Evolutionary conservation across 2,329 filamentous ascomycete species (phyloP), one percentile per base, ranked within the genome.

Genomic region (Ustulina deusta): DNA sequence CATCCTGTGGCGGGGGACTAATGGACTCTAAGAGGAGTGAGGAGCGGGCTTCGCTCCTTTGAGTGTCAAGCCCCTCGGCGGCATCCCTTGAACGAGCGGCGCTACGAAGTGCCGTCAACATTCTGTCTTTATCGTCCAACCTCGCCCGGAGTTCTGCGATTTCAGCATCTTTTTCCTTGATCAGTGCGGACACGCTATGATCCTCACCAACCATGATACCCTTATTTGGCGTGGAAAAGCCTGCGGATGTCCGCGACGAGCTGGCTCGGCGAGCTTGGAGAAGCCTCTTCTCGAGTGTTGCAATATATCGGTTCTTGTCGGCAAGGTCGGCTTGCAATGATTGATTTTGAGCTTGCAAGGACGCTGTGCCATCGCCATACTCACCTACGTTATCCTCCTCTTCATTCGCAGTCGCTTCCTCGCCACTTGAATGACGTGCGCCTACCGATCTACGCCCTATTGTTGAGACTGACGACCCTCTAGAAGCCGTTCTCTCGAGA

Each of bases 271-370:
- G 87, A 42, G 96, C 96, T 77, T 99, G 96, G 38, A 98, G 84
- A 1, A 99, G 84, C 29, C 96, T 89, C 80, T 97, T 97, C 82
- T 99, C 96, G 13, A 99, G 82, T 0, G 96, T 98, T 32, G 92
- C 87, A 73, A 98, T 98, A 79, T 99, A 99, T 36, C 96, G 91
- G 74, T 96, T 98, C 83, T 97, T 97, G 81, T 99, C 96, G n/a
- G 88, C 89, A 54, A 99, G 86, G 78, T 99, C 96, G n/a, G 94
- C 89, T 79, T 97, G 96, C 55, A 99, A 82, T n/a, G 97, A 92
- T 57, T 90, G 89, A 73, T 97, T 94, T 77, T 97, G 96, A n/a
- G 93, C 88, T 49, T 90, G 83, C 56, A 97, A 81, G 27, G 92
- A 93, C 7, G 96, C 96, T 29, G 87, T 91, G 0, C 94, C 95